Evolutionary conservation across 148 eudicot genomes (phyloP).

Genomic region (Heliamphora exappendiculata): DNA sequence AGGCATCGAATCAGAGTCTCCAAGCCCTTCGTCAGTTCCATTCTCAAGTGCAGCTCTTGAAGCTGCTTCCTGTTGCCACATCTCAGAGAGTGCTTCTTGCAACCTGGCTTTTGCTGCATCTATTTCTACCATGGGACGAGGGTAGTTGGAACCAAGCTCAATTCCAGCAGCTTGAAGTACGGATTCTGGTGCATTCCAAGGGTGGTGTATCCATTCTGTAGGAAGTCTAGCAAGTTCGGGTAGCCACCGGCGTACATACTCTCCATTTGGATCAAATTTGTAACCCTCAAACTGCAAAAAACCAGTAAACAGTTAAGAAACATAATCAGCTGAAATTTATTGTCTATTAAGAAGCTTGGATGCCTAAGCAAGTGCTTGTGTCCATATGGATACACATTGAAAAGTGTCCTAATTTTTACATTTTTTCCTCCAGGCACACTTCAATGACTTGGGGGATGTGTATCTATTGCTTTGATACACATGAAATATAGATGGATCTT

Average conservation of each 20-base stretch:
- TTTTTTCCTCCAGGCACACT: no score
- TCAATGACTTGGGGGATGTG: no score
- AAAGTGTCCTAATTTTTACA: no score
- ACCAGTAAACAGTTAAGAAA: neutral
- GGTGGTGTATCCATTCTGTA: constrained; percentile 94
- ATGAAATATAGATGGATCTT: no score
- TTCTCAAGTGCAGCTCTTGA: constrained; percentile 70
- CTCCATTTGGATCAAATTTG: constrained; percentile 84
- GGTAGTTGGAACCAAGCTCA: constrained; percentile 85
- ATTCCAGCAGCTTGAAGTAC: constrained; percentile 90
- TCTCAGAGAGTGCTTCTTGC: constrained; percentile 59
- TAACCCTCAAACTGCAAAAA: constrained; percentile 64
- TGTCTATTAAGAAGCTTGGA: no score
- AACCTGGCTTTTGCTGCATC: constrained; percentile 68
- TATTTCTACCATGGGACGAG: constrained; percentile 68
- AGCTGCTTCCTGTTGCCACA: constrained; percentile 86
- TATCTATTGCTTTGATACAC: no score
- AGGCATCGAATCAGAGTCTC: constrained; percentile 63
- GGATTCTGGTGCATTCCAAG: constrained; percentile 80
- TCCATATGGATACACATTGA: no score
- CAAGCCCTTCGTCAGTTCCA: constrained; percentile 90
- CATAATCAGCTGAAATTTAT: neutral
- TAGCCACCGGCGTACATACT: constrained; percentile 86
- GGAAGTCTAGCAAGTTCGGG: constrained; percentile 88
- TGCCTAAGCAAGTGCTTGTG: no score